Percentiles rank a stretch among this genome's conserved stretches.
These are phyloP conservation scores for Pestalotiopsis sp. DNA, from an alignment of 2,329 filamentous ascomycete genomes.

Conservation along the genomic window DNA sequence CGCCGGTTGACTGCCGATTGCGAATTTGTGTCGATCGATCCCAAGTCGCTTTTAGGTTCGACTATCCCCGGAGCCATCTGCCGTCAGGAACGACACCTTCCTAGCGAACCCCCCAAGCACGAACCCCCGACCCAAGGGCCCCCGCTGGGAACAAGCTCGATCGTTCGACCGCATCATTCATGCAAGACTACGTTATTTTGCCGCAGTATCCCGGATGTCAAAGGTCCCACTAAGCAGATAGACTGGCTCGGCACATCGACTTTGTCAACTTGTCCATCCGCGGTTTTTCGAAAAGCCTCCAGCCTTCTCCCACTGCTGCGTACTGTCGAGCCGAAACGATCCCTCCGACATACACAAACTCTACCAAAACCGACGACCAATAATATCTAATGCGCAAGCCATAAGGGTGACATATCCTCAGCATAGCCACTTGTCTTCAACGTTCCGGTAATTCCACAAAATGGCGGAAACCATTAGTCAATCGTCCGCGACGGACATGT, in stretches of 20 bases:
- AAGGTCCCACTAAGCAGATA: neutral
- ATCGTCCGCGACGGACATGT: constrained; percentile 18
- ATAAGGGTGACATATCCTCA: neutral
- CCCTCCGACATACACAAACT: neutral
- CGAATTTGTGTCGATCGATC: constrained; percentile 2
- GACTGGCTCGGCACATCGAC: neutral
- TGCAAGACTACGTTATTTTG: constrained; percentile 1
- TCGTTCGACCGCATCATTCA: constrained; percentile 7
- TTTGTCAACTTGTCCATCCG: neutral
- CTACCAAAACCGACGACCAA: neutral
- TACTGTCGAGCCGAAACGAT: neutral
- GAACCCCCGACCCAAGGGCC: neutral
- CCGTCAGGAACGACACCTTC: constrained; percentile 4
- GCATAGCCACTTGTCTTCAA: neutral
- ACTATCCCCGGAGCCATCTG: constrained; percentile 5
- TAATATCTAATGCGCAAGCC: constrained; percentile 9
- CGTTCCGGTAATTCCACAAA: neutral
- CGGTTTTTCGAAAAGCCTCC: neutral
- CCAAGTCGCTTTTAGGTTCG: constrained; percentile 4
- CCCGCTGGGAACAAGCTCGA: neutral
- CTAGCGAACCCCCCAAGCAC: neutral
- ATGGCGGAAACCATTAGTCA: constrained; percentile 31
- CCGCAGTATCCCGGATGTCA: neutral
- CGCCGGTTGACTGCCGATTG: neutral
- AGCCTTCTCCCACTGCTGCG: neutral